Evolutionary conservation across 83 land plant species (phyloP).

Genomic region (Larix sibirica): DNA sequence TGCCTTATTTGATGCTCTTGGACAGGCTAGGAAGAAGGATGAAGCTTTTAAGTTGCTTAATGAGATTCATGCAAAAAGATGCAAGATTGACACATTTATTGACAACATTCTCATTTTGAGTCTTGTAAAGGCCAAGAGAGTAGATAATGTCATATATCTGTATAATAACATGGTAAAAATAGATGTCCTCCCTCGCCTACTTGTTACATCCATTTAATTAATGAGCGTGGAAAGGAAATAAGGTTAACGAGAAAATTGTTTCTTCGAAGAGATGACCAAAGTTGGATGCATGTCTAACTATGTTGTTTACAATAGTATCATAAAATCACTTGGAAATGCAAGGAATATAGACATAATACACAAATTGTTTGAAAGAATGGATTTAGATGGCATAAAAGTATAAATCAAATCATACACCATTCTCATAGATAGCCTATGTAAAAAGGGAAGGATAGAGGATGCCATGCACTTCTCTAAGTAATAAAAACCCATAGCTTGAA

Average conservation of each 20-base stretch:
- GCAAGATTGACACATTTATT: constrained; percentile 53
- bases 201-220: constrained; percentile 80
- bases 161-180: constrained; percentile 60
- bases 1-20: constrained; percentile 59
- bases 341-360: constrained; percentile 41
- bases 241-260: constrained; percentile 48
- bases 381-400: constrained; percentile 51
- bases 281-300: constrained; percentile 66
- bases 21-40: constrained; percentile 46
- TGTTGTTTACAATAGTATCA: constrained; percentile 62
- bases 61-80: constrained; percentile 62
- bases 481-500: constrained; percentile 41
- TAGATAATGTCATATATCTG: constrained; percentile 45
- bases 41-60: constrained; percentile 51
- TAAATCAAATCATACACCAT: constrained; percentile 64
- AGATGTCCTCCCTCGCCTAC: constrained; percentile 56
- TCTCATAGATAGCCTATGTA: constrained; percentile 60
- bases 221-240: constrained; percentile 59
- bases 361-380: constrained; percentile 50
- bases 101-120: constrained; percentile 67
- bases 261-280: constrained; percentile 66
- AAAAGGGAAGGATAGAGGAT: constrained; percentile 47
- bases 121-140: constrained; percentile 51
- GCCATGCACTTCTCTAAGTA: constrained; percentile 54
- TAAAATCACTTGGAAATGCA: constrained; percentile 54